These are phyloP conservation scores for Penicillium sp. DNA, from an alignment of 2,329 filamentous ascomycete species.

Conservation along the genomic window DNA sequence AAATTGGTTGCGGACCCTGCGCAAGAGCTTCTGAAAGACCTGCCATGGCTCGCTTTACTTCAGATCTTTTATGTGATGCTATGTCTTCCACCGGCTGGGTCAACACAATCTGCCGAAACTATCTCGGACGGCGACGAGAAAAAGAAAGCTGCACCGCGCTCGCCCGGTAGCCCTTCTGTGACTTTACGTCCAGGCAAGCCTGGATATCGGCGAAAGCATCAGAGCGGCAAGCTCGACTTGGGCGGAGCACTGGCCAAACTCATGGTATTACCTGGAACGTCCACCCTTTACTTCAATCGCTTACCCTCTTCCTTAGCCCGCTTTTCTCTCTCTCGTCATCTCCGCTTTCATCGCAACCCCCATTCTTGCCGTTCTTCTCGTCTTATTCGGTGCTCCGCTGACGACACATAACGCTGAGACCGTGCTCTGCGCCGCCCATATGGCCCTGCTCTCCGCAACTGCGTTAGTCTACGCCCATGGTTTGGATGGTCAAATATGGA, in stretches of 20 bases:
- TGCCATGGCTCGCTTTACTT: conserved; percentile 62
- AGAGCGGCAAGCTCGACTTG: conserved; percentile 15
- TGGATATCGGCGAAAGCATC: conserved; percentile 23
- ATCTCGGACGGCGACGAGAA: conserved; percentile 11
- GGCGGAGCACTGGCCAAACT: conserved; percentile 22
- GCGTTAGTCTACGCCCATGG: conserved; percentile 85
- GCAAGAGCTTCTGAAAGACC: conserved; percentile 57
- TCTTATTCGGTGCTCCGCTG: conserved; percentile 89
- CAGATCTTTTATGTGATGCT: conserved; percentile 61
- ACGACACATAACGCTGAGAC: conserved; percentile 79
- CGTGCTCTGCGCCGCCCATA: conserved; percentile 73
- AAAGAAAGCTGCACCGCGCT: conserved; percentile 19
- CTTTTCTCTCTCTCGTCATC: conserved; percentile 65
- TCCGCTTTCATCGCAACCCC: conserved; percentile 54
- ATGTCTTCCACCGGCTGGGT: conserved; percentile 57
- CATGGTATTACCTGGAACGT: conserved; percentile 19
- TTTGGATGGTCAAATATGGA: conserved; percentile 69
- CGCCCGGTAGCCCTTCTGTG: conserved; percentile 3
- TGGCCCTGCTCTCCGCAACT: conserved; percentile 73
- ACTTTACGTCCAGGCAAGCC: conserved; percentile 19
- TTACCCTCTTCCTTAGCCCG: conserved; percentile 52
- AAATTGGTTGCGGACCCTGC: conserved; percentile 69
- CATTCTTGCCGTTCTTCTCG: conserved; percentile 59
- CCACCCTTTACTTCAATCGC: background rate
- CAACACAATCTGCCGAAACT: conserved; percentile 22